Conservation (phyloP, 441 rosid species). For the Pelargonium fulgidum region DNA sequence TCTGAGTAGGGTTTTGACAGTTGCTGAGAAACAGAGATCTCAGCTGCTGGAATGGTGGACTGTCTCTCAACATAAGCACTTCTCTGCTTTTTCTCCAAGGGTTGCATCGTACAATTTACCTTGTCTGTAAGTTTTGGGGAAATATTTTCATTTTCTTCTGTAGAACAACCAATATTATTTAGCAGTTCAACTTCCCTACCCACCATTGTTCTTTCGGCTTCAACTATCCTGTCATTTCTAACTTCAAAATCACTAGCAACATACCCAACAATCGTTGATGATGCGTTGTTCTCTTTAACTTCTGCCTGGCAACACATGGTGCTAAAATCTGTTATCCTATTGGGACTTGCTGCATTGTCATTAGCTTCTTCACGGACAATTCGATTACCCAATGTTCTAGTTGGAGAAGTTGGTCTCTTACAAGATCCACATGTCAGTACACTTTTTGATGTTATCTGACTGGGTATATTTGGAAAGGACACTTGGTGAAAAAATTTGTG, state of each 20-base stretch:
- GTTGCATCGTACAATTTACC: slow-evolving; percentile 24
- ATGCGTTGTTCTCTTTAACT: slow-evolving; percentile 16
- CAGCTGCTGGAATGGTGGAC: slow-evolving; percentile 17
- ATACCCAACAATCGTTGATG: slow-evolving; percentile 12
- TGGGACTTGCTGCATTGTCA: slow-evolving; percentile 20
- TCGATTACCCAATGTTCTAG: slow-evolving; percentile 17
- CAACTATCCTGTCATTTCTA: slow-evolving; percentile 16
- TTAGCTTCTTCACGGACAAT: slow-evolving; percentile 18
- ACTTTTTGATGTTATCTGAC: slow-evolving; percentile 11
- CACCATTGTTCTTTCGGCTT: slow-evolving; percentile 17
- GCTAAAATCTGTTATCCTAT: slow-evolving; percentile 11
- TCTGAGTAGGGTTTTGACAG: slow-evolving; percentile 27
- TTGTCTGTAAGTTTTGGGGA: slow-evolving; percentile 20
- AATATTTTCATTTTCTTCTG: slow-evolving; percentile 21
- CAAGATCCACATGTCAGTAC: slow-evolving; percentile 20
- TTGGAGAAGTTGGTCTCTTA: slow-evolving; percentile 20
- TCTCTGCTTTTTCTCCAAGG: slow-evolving; percentile 22
- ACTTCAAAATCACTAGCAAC: slow-evolving; percentile 13
- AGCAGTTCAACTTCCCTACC: slow-evolving; percentile 18
- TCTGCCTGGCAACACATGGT: slow-evolving; percentile 19
- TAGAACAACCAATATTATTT: slow-evolving; percentile 21
- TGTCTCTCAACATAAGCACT: slow-evolving; percentile 19
- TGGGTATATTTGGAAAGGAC: slow-evolving; percentile 10
- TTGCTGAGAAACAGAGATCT: slow-evolving; percentile 25
- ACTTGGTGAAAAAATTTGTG: slow-evolving; percentile 9